Evolutionary conservation across 2,329 filamentous ascomycete species (phyloP).

Genomic region (Phialophora macrospora): DNA sequence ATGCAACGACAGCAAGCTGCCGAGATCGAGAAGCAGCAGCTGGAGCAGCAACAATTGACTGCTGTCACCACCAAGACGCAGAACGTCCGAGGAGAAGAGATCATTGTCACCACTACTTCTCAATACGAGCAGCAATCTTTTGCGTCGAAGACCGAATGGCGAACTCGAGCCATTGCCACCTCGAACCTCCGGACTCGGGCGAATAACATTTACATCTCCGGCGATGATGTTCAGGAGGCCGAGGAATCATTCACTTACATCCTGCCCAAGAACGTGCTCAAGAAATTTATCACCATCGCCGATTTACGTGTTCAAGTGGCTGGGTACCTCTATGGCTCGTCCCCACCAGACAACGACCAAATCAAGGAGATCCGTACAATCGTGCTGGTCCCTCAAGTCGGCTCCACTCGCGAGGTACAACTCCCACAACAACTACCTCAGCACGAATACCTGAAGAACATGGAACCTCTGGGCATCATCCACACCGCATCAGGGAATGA

Average conservation of each 20-base stretch:
- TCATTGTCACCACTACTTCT: constrained; percentile 96
- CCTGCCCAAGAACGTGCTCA: constrained; percentile 98
- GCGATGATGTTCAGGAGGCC: constrained; percentile 82
- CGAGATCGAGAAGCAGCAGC: constrained; percentile 98
- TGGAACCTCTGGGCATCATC: constrained; percentile 93
- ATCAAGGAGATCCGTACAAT: constrained; percentile 97
- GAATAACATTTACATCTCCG: constrained; percentile 99
- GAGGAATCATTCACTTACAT: constrained; percentile 91
- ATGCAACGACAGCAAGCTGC: constrained; percentile 98
- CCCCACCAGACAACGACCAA: constrained; percentile 90
- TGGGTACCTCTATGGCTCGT: constrained; percentile 91
- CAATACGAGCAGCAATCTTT: constrained; percentile 98
- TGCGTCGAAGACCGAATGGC: constrained; percentile 98
- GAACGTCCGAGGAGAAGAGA: constrained; percentile 95
- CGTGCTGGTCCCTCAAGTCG: constrained; percentile 96
- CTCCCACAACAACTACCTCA: constrained; percentile 87
- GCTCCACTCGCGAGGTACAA: constrained; percentile 88
- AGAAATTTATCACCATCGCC: constrained; percentile 96
- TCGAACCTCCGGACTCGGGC: constrained; percentile 90
- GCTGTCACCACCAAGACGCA: constrained; percentile 98
- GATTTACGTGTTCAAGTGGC: constrained; percentile 96
- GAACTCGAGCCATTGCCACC: constrained; percentile 92
- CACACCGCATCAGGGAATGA: constrained; percentile 96
- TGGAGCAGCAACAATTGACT: constrained; percentile 94
- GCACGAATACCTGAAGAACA: constrained; percentile 81